Evolutionary conservation across 306 rosid genomes (phyloP).

Genomic region (Lupinus albus): DNA sequence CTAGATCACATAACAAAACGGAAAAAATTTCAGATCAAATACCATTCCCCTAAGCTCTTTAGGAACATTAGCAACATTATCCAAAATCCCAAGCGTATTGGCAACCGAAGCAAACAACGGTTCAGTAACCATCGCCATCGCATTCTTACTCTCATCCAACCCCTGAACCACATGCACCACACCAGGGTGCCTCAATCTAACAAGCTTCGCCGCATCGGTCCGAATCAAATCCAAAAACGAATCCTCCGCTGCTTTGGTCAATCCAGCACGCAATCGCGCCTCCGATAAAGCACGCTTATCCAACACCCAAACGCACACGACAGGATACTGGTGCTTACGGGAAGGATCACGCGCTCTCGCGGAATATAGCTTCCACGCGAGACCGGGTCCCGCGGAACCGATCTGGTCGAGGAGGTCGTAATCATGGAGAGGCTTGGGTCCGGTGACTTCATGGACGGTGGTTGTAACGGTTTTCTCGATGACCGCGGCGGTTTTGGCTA

Average conservation of each 20-base stretch:
- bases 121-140: constrained; percentile 98
- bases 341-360: constrained; percentile 83
- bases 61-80: constrained; percentile 68
- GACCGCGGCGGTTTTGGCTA: constrained; percentile 94
- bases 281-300: constrained; percentile 79
- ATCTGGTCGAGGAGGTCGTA: constrained; percentile 90
- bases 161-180: constrained; percentile 97
- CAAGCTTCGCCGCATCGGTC: constrained; percentile 79
- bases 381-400: constrained; percentile 91
- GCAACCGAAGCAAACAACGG: constrained; percentile 92
- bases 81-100: constrained; percentile 74
- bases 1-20: not conserved
- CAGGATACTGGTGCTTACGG: constrained; percentile 82
- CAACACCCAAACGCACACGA: constrained; percentile 87
- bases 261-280: constrained; percentile 68
- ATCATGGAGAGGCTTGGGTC: constrained; percentile 90
- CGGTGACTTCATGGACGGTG: constrained; percentile 97
- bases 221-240: constrained; percentile 79
- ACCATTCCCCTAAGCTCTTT: constrained; percentile 93
- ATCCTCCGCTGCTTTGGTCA: constrained; percentile 81
- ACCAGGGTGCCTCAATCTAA: constrained; percentile 85
- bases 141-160: constrained; percentile 88
- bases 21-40: not conserved
- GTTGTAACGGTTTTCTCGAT: constrained; percentile 88
- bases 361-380: constrained; percentile 82